Percentiles rank a stretch among this genome's conserved stretches.
phyloP scores from a whole-genome alignment of 768 basidiomycete species.

The Piloderma croceum region DNA sequence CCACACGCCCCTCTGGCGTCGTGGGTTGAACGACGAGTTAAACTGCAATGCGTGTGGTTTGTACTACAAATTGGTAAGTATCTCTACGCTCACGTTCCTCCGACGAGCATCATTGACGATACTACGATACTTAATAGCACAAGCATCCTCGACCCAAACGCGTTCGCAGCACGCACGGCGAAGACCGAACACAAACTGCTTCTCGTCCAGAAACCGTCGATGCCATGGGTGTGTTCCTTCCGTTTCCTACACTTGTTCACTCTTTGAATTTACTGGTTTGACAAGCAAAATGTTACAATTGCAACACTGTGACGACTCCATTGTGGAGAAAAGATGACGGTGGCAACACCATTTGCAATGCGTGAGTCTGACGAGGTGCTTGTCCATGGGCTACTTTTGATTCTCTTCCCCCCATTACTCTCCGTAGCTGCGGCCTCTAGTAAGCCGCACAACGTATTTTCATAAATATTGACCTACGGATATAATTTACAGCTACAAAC shows the following conservation, averaged over 20 bases:
- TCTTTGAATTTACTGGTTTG: conserved; percentile 5
- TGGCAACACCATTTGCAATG: conserved; percentile 87
- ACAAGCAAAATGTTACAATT: conserved; percentile 82
- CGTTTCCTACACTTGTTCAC: conserved; percentile 19
- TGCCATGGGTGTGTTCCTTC: conserved; percentile 55
- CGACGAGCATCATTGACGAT: conserved; percentile 4
- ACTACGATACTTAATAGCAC: conserved; percentile 52
- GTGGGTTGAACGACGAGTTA: conserved; percentile 81
- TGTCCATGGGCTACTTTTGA: conserved; percentile 8
- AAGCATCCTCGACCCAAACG: conserved; percentile 85
- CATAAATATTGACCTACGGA: not conserved
- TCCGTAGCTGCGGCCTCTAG: conserved; percentile 70
- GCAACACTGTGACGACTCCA: conserved; percentile 84
- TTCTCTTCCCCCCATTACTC: conserved; percentile 6
- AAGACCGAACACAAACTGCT: conserved; percentile 57
- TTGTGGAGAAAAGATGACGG: conserved; percentile 90
- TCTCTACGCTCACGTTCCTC: conserved; percentile 9
- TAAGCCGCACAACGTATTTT: conserved; percentile 26
- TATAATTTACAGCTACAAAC: conserved; percentile 50
- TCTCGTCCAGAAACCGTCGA: conserved; percentile 69
- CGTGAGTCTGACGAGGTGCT: conserved; percentile 45
- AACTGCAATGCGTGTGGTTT: conserved; percentile 88
- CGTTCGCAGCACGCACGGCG: conserved; percentile 74
- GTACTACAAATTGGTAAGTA: conserved; percentile 71
- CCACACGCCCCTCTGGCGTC: conserved; percentile 82